Base-by-base conservation (phyloP, 257 asterid genomes). In the Lithospermum erythrorhizon region DNA sequence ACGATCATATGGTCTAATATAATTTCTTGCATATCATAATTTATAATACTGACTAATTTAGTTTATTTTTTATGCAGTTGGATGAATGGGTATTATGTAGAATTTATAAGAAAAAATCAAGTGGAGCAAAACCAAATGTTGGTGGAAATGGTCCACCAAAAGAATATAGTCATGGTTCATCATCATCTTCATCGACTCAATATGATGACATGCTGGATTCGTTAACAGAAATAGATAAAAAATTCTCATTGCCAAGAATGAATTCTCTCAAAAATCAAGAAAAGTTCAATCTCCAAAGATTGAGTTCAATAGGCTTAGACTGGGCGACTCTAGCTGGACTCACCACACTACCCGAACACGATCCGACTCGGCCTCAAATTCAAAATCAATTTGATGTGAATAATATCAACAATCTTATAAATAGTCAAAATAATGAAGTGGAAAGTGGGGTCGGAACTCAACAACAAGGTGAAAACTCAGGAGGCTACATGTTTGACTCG, bases 71-170 rank as follows among this genome's bases (percentile, higher is more conserved):
- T 48, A 55, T 68, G 8, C 47, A 87, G 94, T 67, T 89, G 70
- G 95, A 89, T 64, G 95, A 86, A 25, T 84, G 95, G 95, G 95
- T 87, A 15, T 59, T 87, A 0, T 84, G 94, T 53, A 78, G 95
- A 41, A 84, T 87, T 64, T 84, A 87, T 61, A 77, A 89, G 86
- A 89, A 89, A 77, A 78, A 75, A 48, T 68, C 94, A 0, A 60
- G 76, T 17, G 83, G 76, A 17, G 37, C 19, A 57, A 79, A 69
- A 49, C 71, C 62, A 14, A 68, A 45, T 7, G 23, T 76, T 6
- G 81, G 69, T 10, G 60, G 30, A 22, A 30, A 56, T 24, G 56
- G 17, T 15, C 79, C 62, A 56, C 70, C 66, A 67, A 83, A 70
- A 18, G 95, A 88, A 22, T 67, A 68, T 9, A 89, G 87, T 65